A percentile compares a stretch with the other conserved stretches of the same genome.
Evolutionary conservation across 164 flowering plant genomes (phyloP).

Genomic region (Vitis vinifera): ASM3070453v1 NC_081810.1:21697501-21698000

Average conservation of each 20-base stretch:
- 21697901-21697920: conserved; percentile 29
- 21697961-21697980: conserved; percentile 63
- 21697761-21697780: conserved; percentile 54
- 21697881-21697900: conserved; percentile 60
- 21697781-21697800: neutral
- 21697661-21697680: conserved; percentile 61
- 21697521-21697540: conserved; percentile 72
- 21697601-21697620: neutral
- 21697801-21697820: neutral
- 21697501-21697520: conserved; percentile 58
- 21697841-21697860: neutral
- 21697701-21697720: conserved; percentile 45
- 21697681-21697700: conserved; percentile 73
- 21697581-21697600: neutral
- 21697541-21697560: conserved; percentile 67
- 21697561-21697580: neutral
- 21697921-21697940: conserved; percentile 55
- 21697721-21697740: conserved; percentile 29
- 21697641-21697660: conserved; percentile 62
- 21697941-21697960: conserved; percentile 71
- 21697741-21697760: conserved; percentile 47
- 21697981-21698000: conserved; percentile 32
- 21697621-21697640: conserved; percentile 33
- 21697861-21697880: conserved; percentile 69
- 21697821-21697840: neutral